A percentile compares a stretch with the other conserved stretches of the same genome.
phyloP scores from a whole-genome alignment of 305 asterid species.

The Petunia hybrid region DNA sequence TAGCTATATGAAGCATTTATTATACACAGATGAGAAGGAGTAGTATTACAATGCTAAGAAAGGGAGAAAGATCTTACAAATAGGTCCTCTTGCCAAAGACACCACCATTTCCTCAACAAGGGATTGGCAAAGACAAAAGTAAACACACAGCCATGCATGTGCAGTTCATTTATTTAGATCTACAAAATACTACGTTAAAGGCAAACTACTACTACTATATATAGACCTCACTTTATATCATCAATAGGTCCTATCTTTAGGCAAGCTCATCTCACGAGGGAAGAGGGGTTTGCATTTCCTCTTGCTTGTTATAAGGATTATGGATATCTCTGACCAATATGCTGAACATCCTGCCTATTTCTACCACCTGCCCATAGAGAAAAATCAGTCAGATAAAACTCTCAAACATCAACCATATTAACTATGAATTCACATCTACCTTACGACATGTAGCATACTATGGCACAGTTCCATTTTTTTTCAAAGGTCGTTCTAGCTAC shows the following conservation, averaged over 20 bases:
- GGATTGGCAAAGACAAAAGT: not conserved
- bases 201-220: not conserved
- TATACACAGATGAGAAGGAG: not conserved
- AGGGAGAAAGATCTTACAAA: not conserved
- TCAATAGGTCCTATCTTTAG: slow-evolving; percentile 4
- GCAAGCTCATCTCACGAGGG: too few species aligned
- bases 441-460: not conserved
- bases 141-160: not conserved
- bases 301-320: not conserved
- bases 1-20: not conserved
- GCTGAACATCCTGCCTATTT: slow-evolving; percentile 23
- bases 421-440: not conserved
- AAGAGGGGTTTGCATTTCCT: not conserved
- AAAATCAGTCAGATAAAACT: not conserved
- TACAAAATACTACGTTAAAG: slow-evolving; percentile 3
- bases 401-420: not conserved
- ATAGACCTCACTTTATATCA: not conserved
- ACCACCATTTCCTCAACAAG: not conserved
- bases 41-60: not conserved
- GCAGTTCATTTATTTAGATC: not conserved
- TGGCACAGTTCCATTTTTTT: too few species aligned
- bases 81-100: not conserved
- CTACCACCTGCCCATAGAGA: slow-evolving; percentile 17
- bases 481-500: too few species aligned
- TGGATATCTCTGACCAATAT: slow-evolving; percentile 11